phyloP scores from a whole-genome alignment of 331 rosid genomes.

The Cucumis variabilis region DNA sequence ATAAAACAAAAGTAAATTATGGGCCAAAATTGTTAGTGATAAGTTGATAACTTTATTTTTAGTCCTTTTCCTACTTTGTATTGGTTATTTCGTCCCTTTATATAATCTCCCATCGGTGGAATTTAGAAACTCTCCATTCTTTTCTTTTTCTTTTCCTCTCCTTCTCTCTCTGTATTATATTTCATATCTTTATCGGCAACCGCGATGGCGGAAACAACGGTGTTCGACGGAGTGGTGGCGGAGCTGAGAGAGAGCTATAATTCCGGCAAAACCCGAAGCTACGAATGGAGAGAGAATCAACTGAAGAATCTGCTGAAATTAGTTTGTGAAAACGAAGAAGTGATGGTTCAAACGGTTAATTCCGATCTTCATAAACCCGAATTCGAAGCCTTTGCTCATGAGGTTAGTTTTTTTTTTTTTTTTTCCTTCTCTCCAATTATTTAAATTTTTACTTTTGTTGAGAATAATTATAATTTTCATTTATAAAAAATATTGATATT shows the following conservation, averaged over 20 bases:
- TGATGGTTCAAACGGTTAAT: conserved; percentile 52
- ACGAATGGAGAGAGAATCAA: conserved; percentile 75
- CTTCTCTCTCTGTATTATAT: not conserved
- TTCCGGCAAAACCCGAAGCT: conserved; percentile 62
- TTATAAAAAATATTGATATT: too few relatives aligned
- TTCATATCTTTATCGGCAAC: too few relatives aligned
- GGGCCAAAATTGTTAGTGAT: not conserved
- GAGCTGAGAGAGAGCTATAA: conserved; percentile 48
- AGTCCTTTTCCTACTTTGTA: not conserved
- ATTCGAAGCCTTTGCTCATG: conserved; percentile 63
- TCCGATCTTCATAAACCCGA: conserved; percentile 70
- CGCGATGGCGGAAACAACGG: conserved; percentile 28
- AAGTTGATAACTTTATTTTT: not conserved
- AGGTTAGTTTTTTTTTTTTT: conserved; percentile 47
- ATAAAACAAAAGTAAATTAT: too few relatives aligned
- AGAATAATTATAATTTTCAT: too few relatives aligned
- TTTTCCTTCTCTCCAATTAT: too few relatives aligned
- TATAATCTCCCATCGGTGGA: not conserved
- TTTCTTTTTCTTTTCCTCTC: not conserved
- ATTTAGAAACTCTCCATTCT: not conserved
- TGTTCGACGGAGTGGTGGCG: conserved; percentile 48
- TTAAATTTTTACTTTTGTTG: too few relatives aligned
- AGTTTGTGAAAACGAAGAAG: conserved; percentile 41
- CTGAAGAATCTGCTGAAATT: conserved; percentile 47
- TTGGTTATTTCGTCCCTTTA: not conserved